A percentile compares a stretch with the other conserved stretches of the same genome.
phyloP scores from a whole-genome alignment of 345 rosid species.

The Populus tremula region DNA sequence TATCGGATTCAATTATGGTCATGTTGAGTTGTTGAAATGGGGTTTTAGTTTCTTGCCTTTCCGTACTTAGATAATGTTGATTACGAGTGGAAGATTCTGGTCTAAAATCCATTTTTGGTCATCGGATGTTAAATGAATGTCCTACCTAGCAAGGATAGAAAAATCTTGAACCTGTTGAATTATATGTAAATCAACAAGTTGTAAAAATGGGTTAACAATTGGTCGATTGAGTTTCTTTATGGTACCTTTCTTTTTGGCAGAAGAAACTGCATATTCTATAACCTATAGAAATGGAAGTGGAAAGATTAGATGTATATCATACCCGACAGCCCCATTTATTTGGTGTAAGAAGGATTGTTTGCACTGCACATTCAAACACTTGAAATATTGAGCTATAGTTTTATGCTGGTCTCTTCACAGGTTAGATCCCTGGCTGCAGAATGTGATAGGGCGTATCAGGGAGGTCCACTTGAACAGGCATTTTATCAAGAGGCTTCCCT shows the following conservation, averaged over 20 bases:
- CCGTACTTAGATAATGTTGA: neutral
- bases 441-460: constrained; percentile 88
- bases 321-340: too few species aligned
- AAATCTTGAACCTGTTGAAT: too few species aligned
- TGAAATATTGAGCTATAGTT: too few species aligned
- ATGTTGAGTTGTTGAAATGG: neutral
- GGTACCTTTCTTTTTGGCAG: too few species aligned
- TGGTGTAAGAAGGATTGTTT: too few species aligned
- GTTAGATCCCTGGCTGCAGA: constrained; percentile 94
- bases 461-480: constrained; percentile 72
- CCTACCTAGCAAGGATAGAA: neutral
- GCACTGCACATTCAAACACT: too few species aligned
- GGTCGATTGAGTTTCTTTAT: too few species aligned
- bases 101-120: neutral
- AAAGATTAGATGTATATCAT: too few species aligned
- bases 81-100: neutral
- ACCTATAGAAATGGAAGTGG: too few species aligned
- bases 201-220: too few species aligned
- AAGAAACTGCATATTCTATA: too few species aligned
- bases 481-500: constrained; percentile 68
- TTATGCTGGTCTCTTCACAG: constrained; percentile 26
- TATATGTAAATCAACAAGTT: too few species aligned
- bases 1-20: neutral
- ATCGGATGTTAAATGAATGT: neutral
- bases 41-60: neutral